These are phyloP conservation scores for Alternaria brassicae DNA, from an alignment of 2,329 filamentous ascomycete genomes.

Conservation along the genomic window DNA sequence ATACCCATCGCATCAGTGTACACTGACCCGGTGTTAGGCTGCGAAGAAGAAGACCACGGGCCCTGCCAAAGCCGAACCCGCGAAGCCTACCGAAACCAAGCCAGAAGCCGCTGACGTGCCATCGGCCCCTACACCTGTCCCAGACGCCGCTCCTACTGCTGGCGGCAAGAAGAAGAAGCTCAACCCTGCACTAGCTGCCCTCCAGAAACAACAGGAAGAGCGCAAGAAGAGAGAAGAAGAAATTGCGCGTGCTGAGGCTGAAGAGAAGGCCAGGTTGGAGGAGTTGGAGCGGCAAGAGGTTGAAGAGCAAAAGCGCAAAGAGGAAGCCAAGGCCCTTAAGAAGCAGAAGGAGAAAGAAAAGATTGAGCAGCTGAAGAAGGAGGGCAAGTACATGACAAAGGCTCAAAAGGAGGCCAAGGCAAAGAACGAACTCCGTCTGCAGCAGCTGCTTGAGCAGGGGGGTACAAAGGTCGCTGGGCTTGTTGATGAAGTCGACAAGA, in stretches of 20 bases:
- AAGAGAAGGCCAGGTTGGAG: slow-evolving; percentile 70
- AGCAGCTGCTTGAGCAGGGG: slow-evolving; percentile 83
- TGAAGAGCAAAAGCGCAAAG: slow-evolving; percentile 73
- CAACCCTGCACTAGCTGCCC: slow-evolving; percentile 71
- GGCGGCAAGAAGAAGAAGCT: slow-evolving; percentile 89
- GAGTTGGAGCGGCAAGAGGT: slow-evolving; percentile 69
- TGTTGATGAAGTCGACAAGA: slow-evolving; percentile 67
- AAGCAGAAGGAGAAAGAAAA: slow-evolving; percentile 88
- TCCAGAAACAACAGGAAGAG: slow-evolving; percentile 86
- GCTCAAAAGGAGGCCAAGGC: slow-evolving; percentile 84
- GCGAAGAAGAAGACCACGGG: slow-evolving; percentile 66
- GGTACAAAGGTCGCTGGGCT: slow-evolving; percentile 68
- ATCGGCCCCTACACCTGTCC: slow-evolving; percentile 34
- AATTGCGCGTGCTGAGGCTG: slow-evolving; percentile 62
- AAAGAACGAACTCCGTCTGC: slow-evolving; percentile 77
- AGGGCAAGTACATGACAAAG: slow-evolving; percentile 86
- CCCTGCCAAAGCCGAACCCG: slow-evolving; percentile 52
- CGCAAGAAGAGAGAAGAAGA: slow-evolving; percentile 72
- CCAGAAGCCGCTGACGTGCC: slow-evolving; percentile 42
- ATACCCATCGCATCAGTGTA: not conserved
- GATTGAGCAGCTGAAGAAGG: slow-evolving; percentile 85
- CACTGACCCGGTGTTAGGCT: slow-evolving; percentile 41
- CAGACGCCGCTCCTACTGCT: slow-evolving; percentile 47
- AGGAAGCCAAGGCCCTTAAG: slow-evolving; percentile 77
- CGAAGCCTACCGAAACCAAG: slow-evolving; percentile 53